Percentiles rank a stretch among this genome's conserved stretches.
phyloP scores from a whole-genome alignment of 768 basidiomycete species.

The Dentipellis fragilis region DNA sequence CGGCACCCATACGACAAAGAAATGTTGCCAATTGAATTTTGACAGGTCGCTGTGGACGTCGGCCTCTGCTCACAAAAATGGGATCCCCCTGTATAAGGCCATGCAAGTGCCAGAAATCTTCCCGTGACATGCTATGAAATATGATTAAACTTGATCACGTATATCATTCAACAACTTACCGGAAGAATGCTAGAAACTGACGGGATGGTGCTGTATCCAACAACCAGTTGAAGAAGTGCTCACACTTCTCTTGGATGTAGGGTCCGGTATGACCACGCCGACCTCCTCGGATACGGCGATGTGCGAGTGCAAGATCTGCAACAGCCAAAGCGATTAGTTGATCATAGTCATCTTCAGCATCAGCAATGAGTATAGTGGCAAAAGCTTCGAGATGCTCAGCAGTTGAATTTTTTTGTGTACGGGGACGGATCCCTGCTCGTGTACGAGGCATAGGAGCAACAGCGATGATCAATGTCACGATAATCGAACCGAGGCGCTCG shows the following conservation, averaged over 20 bases:
- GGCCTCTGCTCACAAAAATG: slow-evolving; percentile 12
- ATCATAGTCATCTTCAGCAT: neutral
- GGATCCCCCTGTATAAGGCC: slow-evolving; percentile 15
- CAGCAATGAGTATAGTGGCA: neutral
- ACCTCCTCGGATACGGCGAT: neutral
- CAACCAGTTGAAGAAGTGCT: neutral
- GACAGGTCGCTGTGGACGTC: slow-evolving; percentile 16
- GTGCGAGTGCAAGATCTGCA: neutral
- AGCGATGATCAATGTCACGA: too few relatives aligned
- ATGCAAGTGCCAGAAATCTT: slow-evolving; percentile 20
- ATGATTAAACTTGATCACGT: neutral
- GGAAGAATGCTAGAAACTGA: neutral
- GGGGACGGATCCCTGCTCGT: too few relatives aligned
- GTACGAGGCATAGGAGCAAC: too few relatives aligned
- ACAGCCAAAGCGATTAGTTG: neutral
- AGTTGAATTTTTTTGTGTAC: too few relatives aligned
- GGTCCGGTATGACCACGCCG: neutral
- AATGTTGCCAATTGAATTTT: slow-evolving; percentile 16
- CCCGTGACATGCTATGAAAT: neutral
- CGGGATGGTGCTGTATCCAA: neutral
- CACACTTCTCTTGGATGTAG: neutral
- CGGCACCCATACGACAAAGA: slow-evolving; percentile 16
- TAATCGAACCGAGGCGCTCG: too few relatives aligned
- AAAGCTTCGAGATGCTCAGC: too few relatives aligned
- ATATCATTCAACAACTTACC: neutral